Evolutionary conservation across 768 basidiomycete species (phyloP), one percentile per base, ranked within the genome.

Genomic region (Coprinopsis marcescibilis): DNA sequence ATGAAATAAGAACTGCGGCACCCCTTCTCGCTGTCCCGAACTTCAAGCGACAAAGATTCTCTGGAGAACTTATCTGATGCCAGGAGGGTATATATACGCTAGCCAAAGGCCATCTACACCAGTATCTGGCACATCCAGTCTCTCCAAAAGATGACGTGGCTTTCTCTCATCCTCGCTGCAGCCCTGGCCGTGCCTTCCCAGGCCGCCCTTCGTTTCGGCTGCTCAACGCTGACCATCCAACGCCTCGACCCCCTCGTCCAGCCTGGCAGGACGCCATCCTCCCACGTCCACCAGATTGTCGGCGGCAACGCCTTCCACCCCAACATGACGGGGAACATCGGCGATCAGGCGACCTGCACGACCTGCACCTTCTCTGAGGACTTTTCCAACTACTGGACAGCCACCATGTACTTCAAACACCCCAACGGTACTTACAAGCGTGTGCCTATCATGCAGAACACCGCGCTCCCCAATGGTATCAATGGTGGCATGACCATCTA

Each of bases 361-460:
- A 46, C 45, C 17, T 46, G 45, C 35, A 46, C 45, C 10, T 46
- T 34, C 35, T 36, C 34, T 35, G 45, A 46, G 24, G 45, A 46
- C 21, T 46, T 46, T 24, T 46, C 45, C 4, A 46, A 46, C 19
- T 46, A 46, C 35, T 46, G 45, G 45, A 46, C 45, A 4, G 45
- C 45, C 4, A 33, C 35, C 11, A 30, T 46, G 15, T 46, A 46
- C 34, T 46, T 46, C 45, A 46, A 46, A 25, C 45, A 46, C 19
- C 45, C 32, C 34, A 46, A 8, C 30, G n/a, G 37, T 30, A 19
- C 45, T 8, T 8, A n/a, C n/a, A n/a, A n/a, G n/a, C n/a, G n/a
- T n/a, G n/a, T n/a, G n/a, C n/a, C n/a, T n/a, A n/a, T n/a, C n/a
- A n/a, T n/a, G n/a, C n/a, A n/a, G n/a, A n/a, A n/a, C n/a, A n/a